These are phyloP conservation scores for Fusarium subtropicale DNA, from an alignment of 2,329 filamentous ascomycete genomes.

Conservation along the genomic window DNA sequence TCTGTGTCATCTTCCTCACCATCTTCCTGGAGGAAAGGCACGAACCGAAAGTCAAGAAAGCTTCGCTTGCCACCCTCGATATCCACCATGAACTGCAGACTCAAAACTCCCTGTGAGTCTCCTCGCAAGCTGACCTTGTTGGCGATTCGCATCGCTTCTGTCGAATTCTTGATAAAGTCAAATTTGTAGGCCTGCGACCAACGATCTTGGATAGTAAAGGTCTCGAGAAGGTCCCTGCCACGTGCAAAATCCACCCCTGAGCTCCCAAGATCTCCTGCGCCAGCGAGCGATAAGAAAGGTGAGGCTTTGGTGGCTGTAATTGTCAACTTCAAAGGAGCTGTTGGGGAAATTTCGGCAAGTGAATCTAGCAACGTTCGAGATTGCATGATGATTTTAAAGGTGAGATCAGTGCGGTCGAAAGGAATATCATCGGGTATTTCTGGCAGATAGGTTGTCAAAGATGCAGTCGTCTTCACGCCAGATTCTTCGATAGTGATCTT, in stretches of 20 bases:
- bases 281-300: conserved; percentile 81
- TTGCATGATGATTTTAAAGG: conserved; percentile 96
- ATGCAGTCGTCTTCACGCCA: conserved; percentile 88
- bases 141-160: conserved; percentile 91
- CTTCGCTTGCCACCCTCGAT: conserved; percentile 75
- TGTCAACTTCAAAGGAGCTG: conserved; percentile 78
- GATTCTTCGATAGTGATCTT: conserved; percentile 88
- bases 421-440: conserved; percentile 84
- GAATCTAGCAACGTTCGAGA: conserved; percentile 78
- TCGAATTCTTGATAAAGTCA: conserved; percentile 83
- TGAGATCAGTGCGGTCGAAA: conserved; percentile 81
- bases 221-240: conserved; percentile 77
- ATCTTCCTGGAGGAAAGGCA: conserved; percentile 75
- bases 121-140: conserved; percentile 92
- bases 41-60: conserved; percentile 86
- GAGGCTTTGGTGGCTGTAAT: conserved; percentile 72
- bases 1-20: conserved; percentile 56
- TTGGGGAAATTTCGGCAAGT: conserved; percentile 74
- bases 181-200: conserved; percentile 86
- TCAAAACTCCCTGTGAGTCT: conserved; percentile 89
- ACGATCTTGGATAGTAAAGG: conserved; percentile 71
- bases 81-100: conserved; percentile 96
- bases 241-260: conserved; percentile 75
- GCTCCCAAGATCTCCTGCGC: conserved; percentile 66
- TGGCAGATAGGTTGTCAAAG: conserved; percentile 87